These are phyloP conservation scores for Hibiscus trionum DNA, from an alignment of 345 rosid genomes.

Conservation along the genomic window DNA sequence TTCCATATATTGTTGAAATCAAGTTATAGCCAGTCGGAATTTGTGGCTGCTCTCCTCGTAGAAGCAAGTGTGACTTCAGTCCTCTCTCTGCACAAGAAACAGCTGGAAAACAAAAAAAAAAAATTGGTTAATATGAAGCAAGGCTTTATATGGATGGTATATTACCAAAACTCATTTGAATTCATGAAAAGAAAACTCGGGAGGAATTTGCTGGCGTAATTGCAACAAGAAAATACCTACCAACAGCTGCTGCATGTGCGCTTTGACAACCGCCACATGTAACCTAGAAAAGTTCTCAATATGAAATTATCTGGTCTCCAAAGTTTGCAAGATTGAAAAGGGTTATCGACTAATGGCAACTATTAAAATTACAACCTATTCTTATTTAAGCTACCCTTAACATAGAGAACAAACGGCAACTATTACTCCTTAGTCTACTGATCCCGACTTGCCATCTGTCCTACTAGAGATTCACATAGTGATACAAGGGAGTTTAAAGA, in stretches of 20 bases:
- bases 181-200: not conserved
- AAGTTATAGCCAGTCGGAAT: constrained; percentile 78
- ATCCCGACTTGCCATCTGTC: not conserved
- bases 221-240: constrained; percentile 28
- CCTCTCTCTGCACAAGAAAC: constrained; percentile 87
- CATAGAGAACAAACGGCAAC: not conserved
- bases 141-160: not conserved
- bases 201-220: not conserved
- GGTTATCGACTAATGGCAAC: not conserved
- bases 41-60: constrained; percentile 81
- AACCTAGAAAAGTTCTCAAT: constrained; percentile 50
- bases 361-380: not conserved
- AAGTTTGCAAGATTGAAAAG: constrained; percentile 11
- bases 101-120: constrained; percentile 39
- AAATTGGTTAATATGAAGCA: not conserved
- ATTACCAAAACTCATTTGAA: not conserved
- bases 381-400: constrained; percentile 1
- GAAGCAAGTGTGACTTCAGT: constrained; percentile 71
- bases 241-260: constrained; percentile 84
- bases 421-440: not conserved
- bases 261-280: constrained; percentile 97
- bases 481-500: not conserved
- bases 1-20: constrained; percentile 63
- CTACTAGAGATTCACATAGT: not conserved
- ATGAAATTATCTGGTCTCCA: constrained; percentile 20